Percentiles rank a stretch among this genome's conserved stretches.
These are phyloP conservation scores for Fusarium sp. DNA, from an alignment of 2,329 filamentous ascomycete genomes.

Conservation along the genomic window DNA sequence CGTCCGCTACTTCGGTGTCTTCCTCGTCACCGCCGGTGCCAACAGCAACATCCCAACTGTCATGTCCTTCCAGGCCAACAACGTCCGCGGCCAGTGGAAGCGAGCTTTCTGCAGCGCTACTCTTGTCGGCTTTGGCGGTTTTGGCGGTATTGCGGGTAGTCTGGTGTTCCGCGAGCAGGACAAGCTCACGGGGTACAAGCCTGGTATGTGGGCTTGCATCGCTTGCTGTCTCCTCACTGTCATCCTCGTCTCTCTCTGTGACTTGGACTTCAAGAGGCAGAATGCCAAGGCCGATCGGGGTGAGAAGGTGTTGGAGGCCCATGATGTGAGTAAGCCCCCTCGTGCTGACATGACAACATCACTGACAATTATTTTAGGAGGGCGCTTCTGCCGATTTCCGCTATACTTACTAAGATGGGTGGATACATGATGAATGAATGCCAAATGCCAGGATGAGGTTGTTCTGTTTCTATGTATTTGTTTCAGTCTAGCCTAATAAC, in stretches of 20 bases:
- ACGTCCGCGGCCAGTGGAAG: conserved; percentile 90
- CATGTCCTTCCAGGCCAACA: conserved; percentile 86
- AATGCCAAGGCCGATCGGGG: conserved; percentile 63
- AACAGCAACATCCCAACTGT: conserved; percentile 80
- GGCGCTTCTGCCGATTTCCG: conserved; percentile 45
- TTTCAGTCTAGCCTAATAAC: conserved; percentile 6
- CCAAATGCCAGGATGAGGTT: not conserved
- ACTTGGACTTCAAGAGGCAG: conserved; percentile 52
- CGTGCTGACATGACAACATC: not conserved
- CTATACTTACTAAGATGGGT: conserved; percentile 45
- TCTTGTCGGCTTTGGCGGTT: conserved; percentile 77
- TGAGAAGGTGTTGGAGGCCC: conserved; percentile 60
- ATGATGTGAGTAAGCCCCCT: conserved; percentile 54
- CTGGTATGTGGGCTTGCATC: conserved; percentile 65
- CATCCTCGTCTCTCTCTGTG: conserved; percentile 54
- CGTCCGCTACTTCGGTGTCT: conserved; percentile 78
- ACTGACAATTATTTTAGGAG: conserved; percentile 37
- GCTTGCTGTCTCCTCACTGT: conserved; percentile 58
- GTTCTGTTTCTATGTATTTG: conserved; percentile 9
- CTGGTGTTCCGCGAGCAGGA: conserved; percentile 74
- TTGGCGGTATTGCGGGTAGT: conserved; percentile 81
- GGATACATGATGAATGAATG: not conserved
- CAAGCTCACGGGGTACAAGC: conserved; percentile 59
- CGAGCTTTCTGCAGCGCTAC: conserved; percentile 81
- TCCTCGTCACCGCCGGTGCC: conserved; percentile 78